Base-by-base conservation (phyloP, 164 flowering plant species). In the Taxillus chinensis region DNA sequence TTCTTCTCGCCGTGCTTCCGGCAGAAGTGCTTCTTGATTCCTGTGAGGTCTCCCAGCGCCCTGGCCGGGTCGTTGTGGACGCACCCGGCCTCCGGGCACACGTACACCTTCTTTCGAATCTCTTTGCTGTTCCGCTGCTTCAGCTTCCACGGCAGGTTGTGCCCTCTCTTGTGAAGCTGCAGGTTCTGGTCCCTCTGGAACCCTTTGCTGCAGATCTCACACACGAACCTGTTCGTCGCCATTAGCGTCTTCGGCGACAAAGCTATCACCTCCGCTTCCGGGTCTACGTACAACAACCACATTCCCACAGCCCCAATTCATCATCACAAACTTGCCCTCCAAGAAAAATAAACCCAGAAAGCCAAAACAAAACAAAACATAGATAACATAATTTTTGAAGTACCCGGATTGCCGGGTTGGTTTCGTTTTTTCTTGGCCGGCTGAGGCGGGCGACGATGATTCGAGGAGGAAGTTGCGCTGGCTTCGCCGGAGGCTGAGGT, bases 121-220 rank as follows among this genome's bases (percentile, higher is more conserved):
- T 89, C 96, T 62, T 79, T 86, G 74, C 69, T 82, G 15, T 75
- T 68, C 61, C 95, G 83, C 63, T 89, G 96, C 80, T 82, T 89
- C 3, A 92, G 78, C 79, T 92, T 92, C 98, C 98, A 92, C 71
- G 98, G 98, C 56, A 92, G 64, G 50, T 92, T 92, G 65, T 92
- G 98, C 8, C 96, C 98, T 78, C 98, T 80, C 67, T 96, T 80
- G 63, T 92, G 98, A 0, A 92, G 83, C 62, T 92, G 98, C 45
- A 92, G 86, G 65, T 92, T 92, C 78, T 92, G 98, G 57, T 92
- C 98, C 50, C 98, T 82, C 63, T 89, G 95, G 64, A 92, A 92
- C 70, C 98, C 98, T 70, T 92, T 92, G 86, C 80, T 89, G 73
- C 98, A 92, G 72, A 92, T 83, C 86, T 92, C 98, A 69, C 98